A percentile compares a stretch with the other conserved stretches of the same genome.
Conservation (phyloP, 106 monocot genomes). For the Posidonia australis region DNA sequence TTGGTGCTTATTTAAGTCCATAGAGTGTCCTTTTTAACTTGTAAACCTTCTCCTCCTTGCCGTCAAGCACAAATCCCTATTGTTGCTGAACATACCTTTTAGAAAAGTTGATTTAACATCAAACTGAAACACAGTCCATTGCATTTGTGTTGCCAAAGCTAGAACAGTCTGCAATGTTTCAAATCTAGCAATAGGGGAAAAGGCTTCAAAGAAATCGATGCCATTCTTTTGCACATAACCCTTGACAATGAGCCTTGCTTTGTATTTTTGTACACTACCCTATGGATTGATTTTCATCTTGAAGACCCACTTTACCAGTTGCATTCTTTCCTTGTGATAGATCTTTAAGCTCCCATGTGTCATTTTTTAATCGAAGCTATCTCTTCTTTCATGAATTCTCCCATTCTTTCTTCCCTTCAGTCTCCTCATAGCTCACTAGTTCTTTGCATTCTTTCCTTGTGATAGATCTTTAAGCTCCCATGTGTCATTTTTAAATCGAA, state of each 20-base stretch:
- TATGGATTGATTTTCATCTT: background rate
- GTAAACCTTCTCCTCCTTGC: background rate
- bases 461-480: too few species aligned
- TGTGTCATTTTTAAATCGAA: background rate
- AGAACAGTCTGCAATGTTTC: too few species aligned
- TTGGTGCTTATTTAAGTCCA: background rate
- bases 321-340: background rate
- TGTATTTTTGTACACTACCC: background rate
- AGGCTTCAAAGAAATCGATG: too few species aligned
- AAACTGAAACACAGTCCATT: background rate
- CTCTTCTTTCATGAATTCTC: background rate
- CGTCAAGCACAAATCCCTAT: background rate
- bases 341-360: background rate
- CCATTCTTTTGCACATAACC: too few species aligned
- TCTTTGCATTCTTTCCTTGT: background rate
- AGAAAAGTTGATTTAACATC: background rate
- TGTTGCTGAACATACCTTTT: background rate
- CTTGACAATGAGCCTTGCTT: background rate
- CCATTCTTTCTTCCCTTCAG: background rate
- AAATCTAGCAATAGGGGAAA: too few species aligned
- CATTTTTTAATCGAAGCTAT: background rate
- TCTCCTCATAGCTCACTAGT: too few species aligned
- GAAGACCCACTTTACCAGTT: background rate
- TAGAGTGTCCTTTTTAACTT: background rate
- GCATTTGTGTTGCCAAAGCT: too few species aligned